Conservation (phyloP, 345 rosid species). For the Eucalyptus marginata region DNA sequence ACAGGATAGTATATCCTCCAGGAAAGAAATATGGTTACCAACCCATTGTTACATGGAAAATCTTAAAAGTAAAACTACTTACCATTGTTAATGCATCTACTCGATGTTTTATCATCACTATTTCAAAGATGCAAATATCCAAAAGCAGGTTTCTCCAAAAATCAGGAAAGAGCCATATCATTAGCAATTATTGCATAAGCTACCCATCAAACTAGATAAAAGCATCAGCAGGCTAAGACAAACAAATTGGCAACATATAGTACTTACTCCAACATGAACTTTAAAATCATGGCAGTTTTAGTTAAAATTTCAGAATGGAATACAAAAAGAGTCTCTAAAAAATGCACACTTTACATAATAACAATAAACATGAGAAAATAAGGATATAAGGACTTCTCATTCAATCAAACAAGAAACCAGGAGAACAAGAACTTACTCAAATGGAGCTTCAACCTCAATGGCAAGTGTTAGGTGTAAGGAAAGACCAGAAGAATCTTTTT, state of each 20-base stretch:
- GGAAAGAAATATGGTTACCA: background rate
- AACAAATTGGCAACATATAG: background rate
- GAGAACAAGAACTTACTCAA: constrained; percentile 31
- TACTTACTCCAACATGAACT: background rate
- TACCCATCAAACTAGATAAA: background rate
- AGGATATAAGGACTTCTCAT: background rate
- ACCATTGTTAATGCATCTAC: background rate
- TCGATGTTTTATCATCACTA: background rate
- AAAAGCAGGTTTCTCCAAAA: background rate
- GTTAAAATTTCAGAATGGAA: background rate
- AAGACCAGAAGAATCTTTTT: constrained; percentile 9
- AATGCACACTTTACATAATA: background rate
- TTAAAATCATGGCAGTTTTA: background rate
- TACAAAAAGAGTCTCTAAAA: background rate
- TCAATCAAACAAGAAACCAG: background rate
- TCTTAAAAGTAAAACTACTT: background rate
- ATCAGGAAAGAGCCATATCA: background rate
- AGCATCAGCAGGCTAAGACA: background rate
- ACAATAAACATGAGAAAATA: background rate
- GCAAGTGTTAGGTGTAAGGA: constrained; percentile 50
- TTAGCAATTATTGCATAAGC: background rate
- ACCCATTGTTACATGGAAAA: background rate
- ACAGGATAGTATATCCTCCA: background rate
- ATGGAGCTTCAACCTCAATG: constrained; percentile 55
- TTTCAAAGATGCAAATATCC: background rate